Percentiles rank a stretch among this genome's conserved stretches.
These are phyloP conservation scores for Ascochyta fabae DNA, from an alignment of 2,329 filamentous ascomycete species.

Conservation along the genomic window DNA sequence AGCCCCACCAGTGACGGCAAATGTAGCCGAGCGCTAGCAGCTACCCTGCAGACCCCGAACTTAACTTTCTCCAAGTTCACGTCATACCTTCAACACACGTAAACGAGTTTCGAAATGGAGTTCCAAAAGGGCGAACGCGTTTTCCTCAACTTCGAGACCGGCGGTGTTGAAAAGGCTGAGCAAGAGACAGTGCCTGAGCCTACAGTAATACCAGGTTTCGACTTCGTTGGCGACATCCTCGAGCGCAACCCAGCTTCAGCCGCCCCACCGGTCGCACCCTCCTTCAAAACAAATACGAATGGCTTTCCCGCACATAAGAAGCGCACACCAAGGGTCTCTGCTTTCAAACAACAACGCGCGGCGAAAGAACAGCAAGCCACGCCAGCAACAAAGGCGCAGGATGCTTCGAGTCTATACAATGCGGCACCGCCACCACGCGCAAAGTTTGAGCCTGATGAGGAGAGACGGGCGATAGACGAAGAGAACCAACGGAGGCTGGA, in stretches of 20 bases:
- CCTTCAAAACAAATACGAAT: conserved; percentile 61
- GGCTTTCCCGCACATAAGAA: conserved; percentile 93
- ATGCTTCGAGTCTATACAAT: conserved; percentile 19
- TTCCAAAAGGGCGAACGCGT: conserved; percentile 67
- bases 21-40: conserved; percentile 16
- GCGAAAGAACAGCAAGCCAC: conserved; percentile 36
- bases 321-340: conserved; percentile 69
- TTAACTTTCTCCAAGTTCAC: conserved; percentile 5
- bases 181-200: conserved; percentile 21
- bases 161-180: conserved; percentile 53
- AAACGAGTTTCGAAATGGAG: conserved; percentile 38
- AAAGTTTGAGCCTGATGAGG: conserved; percentile 54
- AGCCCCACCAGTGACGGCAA: neutral
- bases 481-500: conserved; percentile 79
- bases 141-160: conserved; percentile 64
- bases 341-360: conserved; percentile 76
- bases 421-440: conserved; percentile 21
- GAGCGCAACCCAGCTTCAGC: conserved; percentile 71
- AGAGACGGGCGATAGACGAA: conserved; percentile 76
- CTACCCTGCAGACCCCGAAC: conserved; percentile 12
- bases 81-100: neutral
- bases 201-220: conserved; percentile 48
- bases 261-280: conserved; percentile 69
- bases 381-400: conserved; percentile 18
- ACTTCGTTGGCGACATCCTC: conserved; percentile 75